Evolutionary conservation across 2,329 filamentous ascomycete genomes (phyloP).

Genomic region (Elsinoe australis): DNA sequence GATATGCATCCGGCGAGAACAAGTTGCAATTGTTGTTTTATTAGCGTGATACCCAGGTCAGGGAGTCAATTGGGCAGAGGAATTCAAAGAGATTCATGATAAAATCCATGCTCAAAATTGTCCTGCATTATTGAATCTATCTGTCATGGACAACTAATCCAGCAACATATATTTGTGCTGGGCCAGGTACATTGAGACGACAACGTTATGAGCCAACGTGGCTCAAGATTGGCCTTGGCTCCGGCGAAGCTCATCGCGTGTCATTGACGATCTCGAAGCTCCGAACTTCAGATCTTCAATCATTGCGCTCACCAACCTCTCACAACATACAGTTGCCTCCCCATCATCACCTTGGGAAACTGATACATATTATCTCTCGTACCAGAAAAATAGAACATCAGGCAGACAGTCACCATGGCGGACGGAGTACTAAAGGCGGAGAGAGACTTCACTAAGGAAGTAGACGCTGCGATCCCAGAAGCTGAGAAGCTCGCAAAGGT

Average conservation of each 20-base stretch:
- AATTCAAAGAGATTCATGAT: too few relatives aligned
- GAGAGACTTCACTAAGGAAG: conserved; percentile 98
- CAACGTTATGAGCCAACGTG: background rate
- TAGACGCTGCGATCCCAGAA: conserved; percentile 83
- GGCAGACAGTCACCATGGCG: conserved; percentile 53
- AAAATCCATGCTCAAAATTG: too few relatives aligned
- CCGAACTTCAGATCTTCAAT: conserved; percentile 8
- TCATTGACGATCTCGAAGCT: conserved; percentile 13
- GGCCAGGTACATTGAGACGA: too few relatives aligned
- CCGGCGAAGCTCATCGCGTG: conserved; percentile 14
- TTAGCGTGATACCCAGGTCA: conserved; percentile 30
- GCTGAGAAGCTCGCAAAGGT: conserved; percentile 85
- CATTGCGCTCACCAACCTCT: background rate
- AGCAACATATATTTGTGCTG: too few relatives aligned
- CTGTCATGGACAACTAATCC: background rate
- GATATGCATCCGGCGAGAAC: conserved; percentile 51
- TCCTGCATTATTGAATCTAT: background rate
- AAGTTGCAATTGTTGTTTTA: conserved; percentile 57
- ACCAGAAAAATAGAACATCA: too few relatives aligned
- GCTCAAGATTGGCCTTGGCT: background rate
- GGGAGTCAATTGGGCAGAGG: too few relatives aligned
- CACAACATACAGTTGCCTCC: background rate
- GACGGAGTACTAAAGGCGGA: conserved; percentile 82
- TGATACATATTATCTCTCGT: too few relatives aligned
- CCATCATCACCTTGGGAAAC: background rate